Base-by-base conservation (phyloP, 1,284 basidiomycete species). In the Trichosporon coremiiforme region DNA sequence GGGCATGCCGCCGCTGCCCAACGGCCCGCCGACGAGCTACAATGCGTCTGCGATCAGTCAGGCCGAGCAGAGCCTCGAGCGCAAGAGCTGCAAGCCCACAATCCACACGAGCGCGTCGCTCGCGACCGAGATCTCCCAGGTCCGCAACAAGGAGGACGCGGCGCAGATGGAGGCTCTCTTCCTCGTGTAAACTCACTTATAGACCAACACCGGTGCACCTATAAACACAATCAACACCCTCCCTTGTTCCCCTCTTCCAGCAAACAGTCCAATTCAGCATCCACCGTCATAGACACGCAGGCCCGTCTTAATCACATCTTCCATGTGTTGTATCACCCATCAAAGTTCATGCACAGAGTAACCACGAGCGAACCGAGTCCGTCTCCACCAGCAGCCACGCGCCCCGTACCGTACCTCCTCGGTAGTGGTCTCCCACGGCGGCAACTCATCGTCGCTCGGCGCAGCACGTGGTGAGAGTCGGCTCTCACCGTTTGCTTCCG, bases 81-180 rank as follows among this genome's bases (percentile, higher is more conserved):
- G 81, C 29, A 60, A 69, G 36, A 74, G 73, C n/a, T 79, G 78
- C 68, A 65, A 67, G 41, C 77, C 78, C 17, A 76, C 74, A 2
- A 45, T 78, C 29, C 78, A 78, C 70, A 72, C 69, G 10, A 73
- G 71, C 4, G 77, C 79, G 10, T 77, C 72, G 20, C 69, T 81
- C 12, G 76, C 76, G 7, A 77, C 77, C 65, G 75, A 78, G 66
- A 67, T 78, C 71, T 60, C 67, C 63, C 63, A 69, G 64, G 74
- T 80, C 33, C 71, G 72, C 71, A 71, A 78, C 72, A 79, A 81
- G 69, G 79, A 81, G 53, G 75, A 79, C 20, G 73, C 71, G 66
- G 76, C 78, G 50, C 65, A 77, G 36, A 77, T 77, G 57, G 81
- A 83, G 76, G 77, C 77, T 3, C 80, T 80, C 73, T 83, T 83